phyloP scores from a whole-genome alignment of 148 eudicot species.

The Gaultheria prostrata region DNA sequence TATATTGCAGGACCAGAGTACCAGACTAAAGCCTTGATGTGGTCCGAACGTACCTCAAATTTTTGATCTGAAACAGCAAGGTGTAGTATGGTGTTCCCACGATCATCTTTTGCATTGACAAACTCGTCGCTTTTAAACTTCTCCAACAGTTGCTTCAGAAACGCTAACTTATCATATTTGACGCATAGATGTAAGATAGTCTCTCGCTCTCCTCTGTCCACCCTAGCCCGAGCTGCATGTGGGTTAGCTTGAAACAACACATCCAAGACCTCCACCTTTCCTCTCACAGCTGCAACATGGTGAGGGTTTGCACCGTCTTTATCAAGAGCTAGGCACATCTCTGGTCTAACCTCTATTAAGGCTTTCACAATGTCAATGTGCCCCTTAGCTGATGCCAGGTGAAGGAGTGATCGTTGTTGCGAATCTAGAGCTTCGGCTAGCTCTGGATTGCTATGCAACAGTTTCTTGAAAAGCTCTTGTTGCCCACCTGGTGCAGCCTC shows the following conservation, averaged over 20 bases:
- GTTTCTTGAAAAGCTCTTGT: background rate
- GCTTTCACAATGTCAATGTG: slow-evolving; percentile 24
- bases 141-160: slow-evolving; percentile 12
- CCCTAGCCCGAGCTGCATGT: slow-evolving; percentile 23
- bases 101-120: slow-evolving; percentile 13
- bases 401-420: slow-evolving; percentile 27
- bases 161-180: slow-evolving; percentile 11
- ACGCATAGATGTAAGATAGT: slow-evolving; percentile 33
- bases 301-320: slow-evolving; percentile 33
- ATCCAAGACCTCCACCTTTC: slow-evolving; percentile 23
- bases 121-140: slow-evolving; percentile 6
- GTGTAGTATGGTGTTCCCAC: slow-evolving; percentile 35
- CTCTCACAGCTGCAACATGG: slow-evolving; percentile 35
- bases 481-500: background rate
- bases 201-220: slow-evolving; percentile 15
- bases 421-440: background rate
- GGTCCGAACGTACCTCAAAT: slow-evolving; percentile 13
- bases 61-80: slow-evolving; percentile 25
- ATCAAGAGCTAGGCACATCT: slow-evolving; percentile 35
- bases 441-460: background rate
- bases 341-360: slow-evolving; percentile 6
- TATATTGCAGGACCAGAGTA: too few relatives aligned
- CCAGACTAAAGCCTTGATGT: too few relatives aligned
- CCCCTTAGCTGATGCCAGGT: slow-evolving; percentile 36
- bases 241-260: slow-evolving; percentile 21